Conservation (phyloP, 2,329 filamentous ascomycete species). For the Cladosporium phlei region DNA sequence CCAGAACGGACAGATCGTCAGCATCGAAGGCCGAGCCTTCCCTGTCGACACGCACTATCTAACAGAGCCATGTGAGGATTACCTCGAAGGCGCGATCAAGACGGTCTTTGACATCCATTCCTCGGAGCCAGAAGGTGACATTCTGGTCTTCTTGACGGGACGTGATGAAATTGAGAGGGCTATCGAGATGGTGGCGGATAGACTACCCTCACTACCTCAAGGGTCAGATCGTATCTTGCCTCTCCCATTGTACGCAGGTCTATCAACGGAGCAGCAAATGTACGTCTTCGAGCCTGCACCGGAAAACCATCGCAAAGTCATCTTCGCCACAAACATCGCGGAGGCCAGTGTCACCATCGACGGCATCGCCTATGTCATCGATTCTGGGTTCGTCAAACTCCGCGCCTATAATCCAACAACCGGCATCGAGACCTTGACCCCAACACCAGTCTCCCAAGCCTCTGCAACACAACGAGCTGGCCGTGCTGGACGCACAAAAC, state of each 20-base stretch:
- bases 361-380: slow-evolving; percentile 84
- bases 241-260: slow-evolving; percentile 81
- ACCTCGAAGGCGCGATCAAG: slow-evolving; percentile 75
- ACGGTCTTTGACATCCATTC: slow-evolving; percentile 85
- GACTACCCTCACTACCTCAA: slow-evolving; percentile 58
- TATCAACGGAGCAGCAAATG: slow-evolving; percentile 88
- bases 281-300: slow-evolving; percentile 84
- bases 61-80: slow-evolving; percentile 73
- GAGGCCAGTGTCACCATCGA: slow-evolving; percentile 95
- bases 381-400: slow-evolving; percentile 86
- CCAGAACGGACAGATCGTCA: slow-evolving; percentile 62
- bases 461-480: slow-evolving; percentile 89
- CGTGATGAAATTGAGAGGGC: slow-evolving; percentile 85
- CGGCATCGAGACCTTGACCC: slow-evolving; percentile 81
- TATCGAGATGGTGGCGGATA: slow-evolving; percentile 73
- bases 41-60: slow-evolving; percentile 84
- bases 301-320: slow-evolving; percentile 79
- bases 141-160: slow-evolving; percentile 86
- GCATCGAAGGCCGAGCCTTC: slow-evolving; percentile 79
- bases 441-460: slow-evolving; percentile 79
- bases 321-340: slow-evolving; percentile 92
- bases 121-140: slow-evolving; percentile 75
- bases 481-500: slow-evolving; percentile 78
- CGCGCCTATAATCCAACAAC: slow-evolving; percentile 78
- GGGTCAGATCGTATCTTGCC: slow-evolving; percentile 59